Conservation (phyloP, 139 green algal genomes). For the Coelastrella sp. region DNA sequence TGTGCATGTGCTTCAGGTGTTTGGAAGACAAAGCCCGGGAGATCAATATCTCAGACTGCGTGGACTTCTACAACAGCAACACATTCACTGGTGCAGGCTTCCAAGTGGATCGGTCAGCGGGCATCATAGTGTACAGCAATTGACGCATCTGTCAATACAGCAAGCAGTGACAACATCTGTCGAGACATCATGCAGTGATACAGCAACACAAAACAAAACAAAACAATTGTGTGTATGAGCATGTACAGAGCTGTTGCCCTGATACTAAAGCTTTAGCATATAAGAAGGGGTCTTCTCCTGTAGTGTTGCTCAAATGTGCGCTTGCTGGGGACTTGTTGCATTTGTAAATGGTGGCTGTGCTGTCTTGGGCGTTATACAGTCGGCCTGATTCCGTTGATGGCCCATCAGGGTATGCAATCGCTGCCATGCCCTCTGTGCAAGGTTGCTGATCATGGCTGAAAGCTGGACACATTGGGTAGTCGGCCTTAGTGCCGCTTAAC, state of each 20-base stretch:
- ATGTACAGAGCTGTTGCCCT: too few relatives aligned
- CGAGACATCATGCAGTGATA: not conserved
- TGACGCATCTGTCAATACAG: not conserved
- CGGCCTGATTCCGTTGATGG: too few relatives aligned
- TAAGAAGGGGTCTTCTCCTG: too few relatives aligned
- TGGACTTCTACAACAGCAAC: constrained; percentile 69
- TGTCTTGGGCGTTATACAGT: too few relatives aligned
- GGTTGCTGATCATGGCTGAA: too few relatives aligned
- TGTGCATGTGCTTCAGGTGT: constrained; percentile 48
- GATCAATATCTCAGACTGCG: constrained; percentile 85
- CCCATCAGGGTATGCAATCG: too few relatives aligned
- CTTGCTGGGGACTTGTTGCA: not conserved
- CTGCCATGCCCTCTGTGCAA: too few relatives aligned
- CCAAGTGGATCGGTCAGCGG: constrained; percentile 43
- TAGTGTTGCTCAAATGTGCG: too few relatives aligned
- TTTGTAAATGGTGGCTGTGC: not conserved
- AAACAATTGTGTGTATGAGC: too few relatives aligned
- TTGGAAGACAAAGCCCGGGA: constrained; percentile 88
- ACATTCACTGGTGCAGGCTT: constrained; percentile 74
- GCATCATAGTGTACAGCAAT: constrained; percentile 55
- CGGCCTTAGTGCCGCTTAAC: too few relatives aligned
- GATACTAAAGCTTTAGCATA: too few relatives aligned
- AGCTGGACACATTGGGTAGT: too few relatives aligned
- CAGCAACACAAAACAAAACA: not conserved
- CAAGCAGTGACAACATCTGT: not conserved